Base-by-base conservation (phyloP, 257 asterid genomes). In the Nyctanthes arbortristis region DNA sequence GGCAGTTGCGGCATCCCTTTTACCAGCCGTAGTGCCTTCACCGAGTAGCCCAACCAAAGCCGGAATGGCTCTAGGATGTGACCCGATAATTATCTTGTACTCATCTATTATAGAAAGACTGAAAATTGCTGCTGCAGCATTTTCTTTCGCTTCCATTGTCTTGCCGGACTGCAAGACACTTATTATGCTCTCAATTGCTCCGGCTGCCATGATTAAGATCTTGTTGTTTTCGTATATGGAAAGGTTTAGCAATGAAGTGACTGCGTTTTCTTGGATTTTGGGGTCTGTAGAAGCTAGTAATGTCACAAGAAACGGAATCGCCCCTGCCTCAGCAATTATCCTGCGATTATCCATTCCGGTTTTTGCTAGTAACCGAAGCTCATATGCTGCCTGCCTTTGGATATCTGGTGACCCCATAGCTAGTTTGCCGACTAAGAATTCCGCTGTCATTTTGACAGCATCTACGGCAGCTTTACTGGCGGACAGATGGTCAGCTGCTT, bases 321-420 rank as follows among this genome's bases (percentile, higher is more conserved):
- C 92, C 63, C 97, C 96, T 1, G 92, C 92, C 78, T 89, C 96
- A 4, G 97, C 88, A 29, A 92, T 92, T 64, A 87, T 85, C 72
- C 92, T 80, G 37, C 93, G 91, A 66, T 87, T 85, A n/a, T 92
- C 93, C 97, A 83, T 92, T n/a, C 97, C 96, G 1, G 93, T 81
- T 81, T 89, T 92, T 0, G 93, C 96, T 0, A 89, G 90, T 65
- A 87, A 72, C 18, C 96, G 82, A 30, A 92, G 84, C 85, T 92
- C 97, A 27, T 89, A 89, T 0, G 93, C 96, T 7, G 96, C 97
- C 79, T 87, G 94, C 75, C 87, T 83, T 65, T 89, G 97, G 65
- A 87, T 86, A 74, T 86, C 90, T 3, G 84, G 80, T 29, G 97
- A 87, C 0, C 97, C 96, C 10, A 85, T 89, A 16, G 96, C 96